phyloP scores from a whole-genome alignment of 2,329 filamentous ascomycete genomes.

The Epicoccum sorghinum region DNA sequence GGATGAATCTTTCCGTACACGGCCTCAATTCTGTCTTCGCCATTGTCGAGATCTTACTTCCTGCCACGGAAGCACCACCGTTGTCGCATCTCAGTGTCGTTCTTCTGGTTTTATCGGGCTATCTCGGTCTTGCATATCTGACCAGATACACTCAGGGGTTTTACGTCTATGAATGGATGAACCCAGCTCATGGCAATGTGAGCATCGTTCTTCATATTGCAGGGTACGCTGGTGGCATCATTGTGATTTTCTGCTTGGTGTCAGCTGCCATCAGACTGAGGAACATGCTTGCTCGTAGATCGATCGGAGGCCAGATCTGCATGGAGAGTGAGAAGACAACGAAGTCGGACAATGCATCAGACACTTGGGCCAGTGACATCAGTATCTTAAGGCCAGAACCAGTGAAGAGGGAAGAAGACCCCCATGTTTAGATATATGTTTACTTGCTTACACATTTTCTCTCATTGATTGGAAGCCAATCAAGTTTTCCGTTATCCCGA shows the following conservation, averaged over 20 bases:
- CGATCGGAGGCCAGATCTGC: conserved; percentile 3
- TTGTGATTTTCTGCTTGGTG: conserved; percentile 26
- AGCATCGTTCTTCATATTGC: conserved; percentile 31
- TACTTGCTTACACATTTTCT: no score
- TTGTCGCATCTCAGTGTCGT: conserved; percentile 69
- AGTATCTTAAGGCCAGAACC: conserved; percentile 13
- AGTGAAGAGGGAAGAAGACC: conserved; percentile 1
- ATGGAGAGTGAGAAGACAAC: conserved; percentile 20
- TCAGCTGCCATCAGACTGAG: conserved; percentile 21
- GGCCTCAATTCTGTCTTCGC: conserved; percentile 75
- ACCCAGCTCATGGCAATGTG: conserved; percentile 30
- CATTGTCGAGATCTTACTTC: conserved; percentile 72
- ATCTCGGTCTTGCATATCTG: conserved; percentile 74
- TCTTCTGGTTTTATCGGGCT: conserved; percentile 69
- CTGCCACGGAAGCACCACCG: conserved; percentile 66
- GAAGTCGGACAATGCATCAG: conserved; percentile 17
- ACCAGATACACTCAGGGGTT: conserved; percentile 70
- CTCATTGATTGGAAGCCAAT: no score
- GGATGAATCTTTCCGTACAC: conserved; percentile 73
- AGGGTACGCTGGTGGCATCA: conserved; percentile 30
- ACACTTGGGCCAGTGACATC: conserved; percentile 22
- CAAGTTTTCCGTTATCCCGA: no score
- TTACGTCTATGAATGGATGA: conserved; percentile 70
- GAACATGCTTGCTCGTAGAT: conserved; percentile 18
- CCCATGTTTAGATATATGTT: conserved; percentile 5